Evolutionary conservation across 306 rosid species (phyloP).

Genomic region (Begonia fuchsioides): DNA sequence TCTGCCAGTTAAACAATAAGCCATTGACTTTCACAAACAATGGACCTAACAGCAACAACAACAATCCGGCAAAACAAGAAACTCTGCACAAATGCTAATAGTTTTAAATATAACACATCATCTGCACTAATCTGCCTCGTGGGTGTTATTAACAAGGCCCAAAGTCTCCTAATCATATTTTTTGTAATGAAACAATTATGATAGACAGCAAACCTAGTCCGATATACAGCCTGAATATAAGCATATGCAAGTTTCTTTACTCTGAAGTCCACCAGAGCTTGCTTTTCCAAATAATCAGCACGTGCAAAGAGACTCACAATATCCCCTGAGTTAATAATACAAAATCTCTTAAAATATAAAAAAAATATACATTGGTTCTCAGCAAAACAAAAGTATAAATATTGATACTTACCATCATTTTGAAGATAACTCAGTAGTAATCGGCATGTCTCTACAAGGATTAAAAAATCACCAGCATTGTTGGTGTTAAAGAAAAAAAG

Average conservation of each 20-base stretch:
- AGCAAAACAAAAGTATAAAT: background rate
- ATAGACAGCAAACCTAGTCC: constrained; percentile 48
- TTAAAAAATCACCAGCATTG: constrained; percentile 39
- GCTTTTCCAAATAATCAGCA: constrained; percentile 33
- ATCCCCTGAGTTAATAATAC: constrained; percentile 31
- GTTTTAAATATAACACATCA: background rate
- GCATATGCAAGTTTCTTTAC: constrained; percentile 56
- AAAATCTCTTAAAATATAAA: no score
- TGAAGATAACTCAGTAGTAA: constrained; percentile 41
- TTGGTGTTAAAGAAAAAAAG: constrained; percentile 70
- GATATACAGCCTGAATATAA: constrained; percentile 65
- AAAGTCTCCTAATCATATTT: background rate
- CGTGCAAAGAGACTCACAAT: constrained; percentile 59
- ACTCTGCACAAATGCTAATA: background rate
- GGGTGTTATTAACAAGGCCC: background rate
- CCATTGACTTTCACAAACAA: constrained; percentile 13
- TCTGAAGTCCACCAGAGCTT: constrained; percentile 65
- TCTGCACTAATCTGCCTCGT: no score
- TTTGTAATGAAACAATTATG: constrained; percentile 2
- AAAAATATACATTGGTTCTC: no score
- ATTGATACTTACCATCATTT: constrained; percentile 41
- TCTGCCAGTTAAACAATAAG: constrained; percentile 31
- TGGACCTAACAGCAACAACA: background rate
- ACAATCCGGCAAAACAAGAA: background rate
- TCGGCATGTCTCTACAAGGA: constrained; percentile 73